These are phyloP conservation scores for Alternaria arbusti DNA, from an alignment of 2,329 filamentous ascomycete species.

Conservation along the genomic window DNA sequence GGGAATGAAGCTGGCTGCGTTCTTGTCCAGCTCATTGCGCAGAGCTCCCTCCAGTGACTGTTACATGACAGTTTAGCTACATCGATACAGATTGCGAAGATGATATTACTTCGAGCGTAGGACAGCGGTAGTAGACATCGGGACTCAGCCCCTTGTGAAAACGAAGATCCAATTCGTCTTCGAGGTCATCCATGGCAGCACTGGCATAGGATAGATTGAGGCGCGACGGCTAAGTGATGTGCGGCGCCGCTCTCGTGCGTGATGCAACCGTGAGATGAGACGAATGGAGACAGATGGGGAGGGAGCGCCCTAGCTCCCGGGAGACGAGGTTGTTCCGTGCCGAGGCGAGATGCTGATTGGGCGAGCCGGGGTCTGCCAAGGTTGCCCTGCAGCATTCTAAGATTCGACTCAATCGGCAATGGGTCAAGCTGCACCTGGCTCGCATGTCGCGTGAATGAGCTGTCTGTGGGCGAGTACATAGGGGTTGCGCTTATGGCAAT, in stretches of 20 bases:
- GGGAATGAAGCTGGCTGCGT: slow-evolving; percentile 36
- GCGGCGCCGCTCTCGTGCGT: slow-evolving; percentile 8
- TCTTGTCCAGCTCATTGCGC: slow-evolving; percentile 38
- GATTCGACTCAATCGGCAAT: slow-evolving; percentile 3
- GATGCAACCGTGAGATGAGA: slow-evolving; percentile 3
- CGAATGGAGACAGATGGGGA: not conserved
- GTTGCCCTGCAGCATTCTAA: slow-evolving; percentile 9
- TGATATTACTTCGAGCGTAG: slow-evolving; percentile 31
- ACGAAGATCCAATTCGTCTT: slow-evolving; percentile 42
- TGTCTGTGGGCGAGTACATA: not conserved
- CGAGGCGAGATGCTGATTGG: slow-evolving; percentile 1
- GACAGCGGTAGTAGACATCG: slow-evolving; percentile 43
- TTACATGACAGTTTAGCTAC: slow-evolving; percentile 20
- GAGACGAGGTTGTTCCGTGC: not conserved
- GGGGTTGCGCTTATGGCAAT: not conserved
- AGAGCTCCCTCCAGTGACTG: slow-evolving; percentile 39
- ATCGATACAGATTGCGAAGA: slow-evolving; percentile 7
- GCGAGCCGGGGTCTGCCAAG: not conserved
- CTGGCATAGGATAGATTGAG: not conserved
- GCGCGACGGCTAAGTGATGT: slow-evolving; percentile 1
- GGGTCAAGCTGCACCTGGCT: slow-evolving; percentile 1
- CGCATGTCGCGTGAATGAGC: not conserved
- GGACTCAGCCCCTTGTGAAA: slow-evolving; percentile 36
- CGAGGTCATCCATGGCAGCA: slow-evolving; percentile 35
- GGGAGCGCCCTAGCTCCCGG: not conserved